A percentile compares a stretch with the other conserved stretches of the same genome.
Evolutionary conservation across 805 yeast genomes (phyloP).

Genomic region (Wickerhamomyces kurtzmanii): DNA sequence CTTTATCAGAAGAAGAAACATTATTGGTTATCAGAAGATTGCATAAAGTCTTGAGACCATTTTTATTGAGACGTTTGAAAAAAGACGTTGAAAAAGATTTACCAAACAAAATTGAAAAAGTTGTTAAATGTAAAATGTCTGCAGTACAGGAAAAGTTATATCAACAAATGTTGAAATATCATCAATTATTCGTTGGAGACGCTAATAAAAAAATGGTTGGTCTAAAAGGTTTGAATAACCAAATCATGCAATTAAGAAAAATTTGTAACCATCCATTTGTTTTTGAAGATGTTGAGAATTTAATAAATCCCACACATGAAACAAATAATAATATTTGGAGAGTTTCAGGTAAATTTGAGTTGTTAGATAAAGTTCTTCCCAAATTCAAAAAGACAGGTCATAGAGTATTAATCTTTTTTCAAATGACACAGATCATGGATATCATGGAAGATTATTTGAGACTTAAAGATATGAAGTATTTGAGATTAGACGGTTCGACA

Average conservation of each 20-base stretch:
- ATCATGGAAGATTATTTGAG: conserved; percentile 80
- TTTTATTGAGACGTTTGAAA: conserved; percentile 73
- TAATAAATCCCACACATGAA: conserved; percentile 50
- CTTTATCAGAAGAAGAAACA: conserved; percentile 79
- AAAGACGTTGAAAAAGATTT: conserved; percentile 82
- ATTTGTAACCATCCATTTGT: conserved; percentile 86
- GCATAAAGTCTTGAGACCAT: conserved; percentile 80
- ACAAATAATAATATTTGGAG: conserved; percentile 68
- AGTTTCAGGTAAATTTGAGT: conserved; percentile 72
- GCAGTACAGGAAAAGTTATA: conserved; percentile 63
- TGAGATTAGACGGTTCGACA: conserved; percentile 76
- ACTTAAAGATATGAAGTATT: conserved; percentile 53
- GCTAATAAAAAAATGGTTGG: conserved; percentile 45
- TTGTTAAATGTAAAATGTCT: conserved; percentile 68
- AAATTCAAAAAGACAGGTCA: conserved; percentile 69
- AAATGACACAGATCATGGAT: conserved; percentile 87
- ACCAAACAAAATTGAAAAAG: conserved; percentile 79
- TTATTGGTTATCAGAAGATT: conserved; percentile 74
- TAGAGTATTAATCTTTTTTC: conserved; percentile 74
- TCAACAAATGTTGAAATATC: conserved; percentile 69
- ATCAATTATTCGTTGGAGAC: conserved; percentile 57
- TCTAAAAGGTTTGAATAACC: conserved; percentile 69
- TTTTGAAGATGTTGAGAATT: conserved; percentile 70
- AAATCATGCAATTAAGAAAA: conserved; percentile 78
- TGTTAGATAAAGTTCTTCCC: conserved; percentile 66